A percentile compares a stretch with the other conserved stretches of the same genome.
Evolutionary conservation across 768 basidiomycete genomes (phyloP).

Genomic region (Crassisporium funariophilum): DNA sequence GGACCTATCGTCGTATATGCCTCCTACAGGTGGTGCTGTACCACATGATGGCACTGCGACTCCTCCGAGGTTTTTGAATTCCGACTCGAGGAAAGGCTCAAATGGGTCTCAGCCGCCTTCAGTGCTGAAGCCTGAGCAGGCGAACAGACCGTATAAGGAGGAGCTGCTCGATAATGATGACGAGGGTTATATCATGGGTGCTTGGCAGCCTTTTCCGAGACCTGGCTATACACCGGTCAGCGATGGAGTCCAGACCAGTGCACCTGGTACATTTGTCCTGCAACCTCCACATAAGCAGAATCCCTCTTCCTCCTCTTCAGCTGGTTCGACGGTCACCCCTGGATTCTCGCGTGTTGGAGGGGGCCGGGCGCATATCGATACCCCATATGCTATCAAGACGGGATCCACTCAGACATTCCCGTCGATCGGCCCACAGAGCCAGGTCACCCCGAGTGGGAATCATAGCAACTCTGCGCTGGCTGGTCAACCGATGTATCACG

Average conservation of each 20-base stretch:
- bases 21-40: conserved; percentile 38
- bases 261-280: conserved; percentile 10
- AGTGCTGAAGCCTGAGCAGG: conserved; percentile 80
- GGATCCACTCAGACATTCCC: conserved; percentile 70
- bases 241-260: conserved; percentile 30
- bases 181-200: conserved; percentile 90
- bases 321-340: conserved; percentile 10
- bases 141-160: conserved; percentile 72
- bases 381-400: conserved; percentile 73
- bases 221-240: conserved; percentile 48
- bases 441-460: conserved; percentile 15
- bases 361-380: conserved; percentile 81
- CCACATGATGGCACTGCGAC: conserved; percentile 29
- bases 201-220: conserved; percentile 81
- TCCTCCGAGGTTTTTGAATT: conserved; percentile 36
- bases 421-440: conserved; percentile 53
- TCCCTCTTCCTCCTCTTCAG: conserved; percentile 8
- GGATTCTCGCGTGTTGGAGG: conserved; percentile 90
- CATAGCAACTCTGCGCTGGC: conserved; percentile 20
- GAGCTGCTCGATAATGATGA: conserved; percentile 62
- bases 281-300: conserved; percentile 21
- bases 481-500: conserved; percentile 12
- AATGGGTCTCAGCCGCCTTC: conserved; percentile 63
- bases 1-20: conserved; percentile 54
- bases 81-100: conserved; percentile 49